phyloP scores from a whole-genome alignment of 2,329 filamentous ascomycete genomes.

The Trichoderma atrobrunneum region DNA sequence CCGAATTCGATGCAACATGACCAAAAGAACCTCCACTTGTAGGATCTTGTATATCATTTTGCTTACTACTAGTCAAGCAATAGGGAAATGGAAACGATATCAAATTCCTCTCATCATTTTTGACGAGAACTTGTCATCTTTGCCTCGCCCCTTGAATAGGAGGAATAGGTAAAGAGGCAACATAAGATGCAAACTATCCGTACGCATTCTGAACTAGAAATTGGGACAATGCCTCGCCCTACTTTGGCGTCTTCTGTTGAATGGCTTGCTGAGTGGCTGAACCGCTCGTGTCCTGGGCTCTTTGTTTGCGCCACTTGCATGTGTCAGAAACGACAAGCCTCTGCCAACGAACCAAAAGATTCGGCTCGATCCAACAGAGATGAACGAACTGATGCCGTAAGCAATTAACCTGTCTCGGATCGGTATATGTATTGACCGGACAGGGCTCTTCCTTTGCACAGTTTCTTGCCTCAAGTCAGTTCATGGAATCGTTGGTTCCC shows the following conservation, averaged over 20 bases:
- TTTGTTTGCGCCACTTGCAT: background rate
- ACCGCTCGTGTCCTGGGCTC: background rate
- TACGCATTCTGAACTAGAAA: background rate
- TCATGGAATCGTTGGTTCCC: background rate
- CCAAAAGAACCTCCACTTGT: background rate
- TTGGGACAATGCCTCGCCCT: background rate
- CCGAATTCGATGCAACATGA: background rate
- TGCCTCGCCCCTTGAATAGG: background rate
- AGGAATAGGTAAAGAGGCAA: background rate
- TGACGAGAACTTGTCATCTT: background rate
- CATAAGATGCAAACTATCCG: background rate
- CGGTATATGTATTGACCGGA: slow-evolving; percentile 1
- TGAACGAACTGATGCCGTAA: background rate
- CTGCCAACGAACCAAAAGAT: background rate
- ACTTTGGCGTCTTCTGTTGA: background rate
- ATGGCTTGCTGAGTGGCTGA: slow-evolving; percentile 4
- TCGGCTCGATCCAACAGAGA: background rate
- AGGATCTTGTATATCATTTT: background rate
- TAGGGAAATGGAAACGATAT: background rate
- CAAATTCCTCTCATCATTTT: background rate
- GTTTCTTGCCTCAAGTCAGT: background rate
- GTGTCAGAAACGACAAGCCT: background rate
- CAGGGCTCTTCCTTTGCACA: background rate
- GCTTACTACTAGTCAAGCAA: background rate
- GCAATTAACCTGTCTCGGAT: background rate